Evolutionary conservation across 2,329 filamentous ascomycete species (phyloP).

Genomic region (Xylariaceae sp.): DNA sequence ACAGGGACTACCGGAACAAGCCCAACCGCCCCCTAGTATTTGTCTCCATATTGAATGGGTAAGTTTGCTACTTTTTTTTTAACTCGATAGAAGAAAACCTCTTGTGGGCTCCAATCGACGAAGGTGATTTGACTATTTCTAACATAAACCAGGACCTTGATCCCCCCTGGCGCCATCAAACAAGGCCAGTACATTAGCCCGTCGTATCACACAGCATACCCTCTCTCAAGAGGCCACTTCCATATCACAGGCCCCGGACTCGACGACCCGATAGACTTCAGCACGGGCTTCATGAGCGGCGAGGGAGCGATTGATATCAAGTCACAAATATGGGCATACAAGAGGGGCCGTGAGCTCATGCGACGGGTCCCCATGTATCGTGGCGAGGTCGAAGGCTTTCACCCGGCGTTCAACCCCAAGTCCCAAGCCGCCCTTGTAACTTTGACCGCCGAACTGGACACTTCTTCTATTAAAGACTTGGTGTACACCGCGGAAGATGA

Average conservation of each 20-base stretch:
- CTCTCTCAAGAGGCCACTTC: conserved; percentile 55
- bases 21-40: conserved; percentile 22
- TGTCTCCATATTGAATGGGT: conserved; percentile 22
- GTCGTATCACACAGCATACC: conserved; percentile 53
- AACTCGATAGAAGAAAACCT: too few species aligned
- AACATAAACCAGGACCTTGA: conserved; percentile 8
- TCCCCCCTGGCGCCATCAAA: conserved; percentile 11
- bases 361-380: conserved; percentile 51
- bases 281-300: conserved; percentile 54
- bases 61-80: conserved; percentile 12
- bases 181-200: conserved; percentile 46
- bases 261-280: conserved; percentile 49
- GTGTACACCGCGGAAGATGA: conserved; percentile 46
- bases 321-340: conserved; percentile 60
- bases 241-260: conserved; percentile 50
- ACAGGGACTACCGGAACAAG: conserved; percentile 21
- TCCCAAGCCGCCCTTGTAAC: conserved; percentile 35
- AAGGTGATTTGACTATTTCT: background rate
- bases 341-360: conserved; percentile 58
- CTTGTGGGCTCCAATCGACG: too few species aligned
- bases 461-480: conserved; percentile 38
- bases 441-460: conserved; percentile 5
- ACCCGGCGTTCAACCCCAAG: conserved; percentile 42
- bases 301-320: conserved; percentile 48
- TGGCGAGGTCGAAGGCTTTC: conserved; percentile 41